Percentiles rank a stretch among this genome's conserved stretches.
phyloP scores from a whole-genome alignment of 2,329 filamentous ascomycete species.

The Colletotrichum sp. region DNA sequence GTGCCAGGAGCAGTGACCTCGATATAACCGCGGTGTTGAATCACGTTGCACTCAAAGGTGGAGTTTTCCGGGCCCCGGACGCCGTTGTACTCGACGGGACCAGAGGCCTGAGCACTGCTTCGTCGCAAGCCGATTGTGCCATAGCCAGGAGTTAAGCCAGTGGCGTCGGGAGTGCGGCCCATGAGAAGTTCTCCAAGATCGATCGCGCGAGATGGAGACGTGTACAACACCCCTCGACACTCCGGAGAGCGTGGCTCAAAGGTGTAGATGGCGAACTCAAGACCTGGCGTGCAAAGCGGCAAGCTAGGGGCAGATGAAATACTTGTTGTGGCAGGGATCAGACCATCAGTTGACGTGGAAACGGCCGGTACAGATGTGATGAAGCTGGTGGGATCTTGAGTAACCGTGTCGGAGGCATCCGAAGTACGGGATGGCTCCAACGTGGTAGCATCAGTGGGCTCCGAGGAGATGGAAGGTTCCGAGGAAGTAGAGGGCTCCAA shows the following conservation, averaged over 20 bases:
- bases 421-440: background rate
- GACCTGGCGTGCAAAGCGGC: background rate
- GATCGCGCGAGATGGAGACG: background rate
- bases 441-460: background rate
- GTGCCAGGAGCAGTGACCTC: background rate
- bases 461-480: background rate
- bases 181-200: background rate
- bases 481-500: background rate
- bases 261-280: background rate
- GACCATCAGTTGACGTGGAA: background rate
- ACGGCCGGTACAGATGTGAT: background rate
- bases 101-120: background rate
- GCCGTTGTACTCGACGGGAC: background rate
- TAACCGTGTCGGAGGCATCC: background rate
- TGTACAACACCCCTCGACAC: background rate
- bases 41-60: background rate
- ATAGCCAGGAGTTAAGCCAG: background rate
- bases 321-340: background rate
- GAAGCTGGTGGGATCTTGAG: background rate
- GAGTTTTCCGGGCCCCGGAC: background rate
- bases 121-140: background rate
- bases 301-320: background rate
- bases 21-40: background rate
- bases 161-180: background rate
- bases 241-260: background rate